phyloP scores from a whole-genome alignment of 2,329 filamentous ascomycete genomes.

The Colletotrichum filicis region DNA sequence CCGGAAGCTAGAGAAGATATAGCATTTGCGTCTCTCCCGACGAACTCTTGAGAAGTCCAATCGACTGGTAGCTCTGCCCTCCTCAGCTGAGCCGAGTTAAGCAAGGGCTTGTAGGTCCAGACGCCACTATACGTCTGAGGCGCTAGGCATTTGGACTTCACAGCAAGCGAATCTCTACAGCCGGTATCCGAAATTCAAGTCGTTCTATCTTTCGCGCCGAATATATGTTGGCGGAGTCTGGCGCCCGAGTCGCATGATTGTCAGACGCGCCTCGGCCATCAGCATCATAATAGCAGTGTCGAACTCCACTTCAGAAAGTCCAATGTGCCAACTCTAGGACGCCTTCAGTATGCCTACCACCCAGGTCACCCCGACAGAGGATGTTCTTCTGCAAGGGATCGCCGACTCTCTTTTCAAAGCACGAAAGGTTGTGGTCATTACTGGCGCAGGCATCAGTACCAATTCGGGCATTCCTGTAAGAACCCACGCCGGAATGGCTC shows the following conservation, averaged over 20 bases:
- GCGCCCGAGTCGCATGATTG: neutral
- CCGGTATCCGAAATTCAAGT: neutral
- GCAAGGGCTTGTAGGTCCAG: neutral
- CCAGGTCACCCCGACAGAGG: slow-evolving; percentile 63
- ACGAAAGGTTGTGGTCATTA: slow-evolving; percentile 77
- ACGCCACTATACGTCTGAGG: neutral
- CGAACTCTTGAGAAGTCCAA: neutral
- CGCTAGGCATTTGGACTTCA: neutral
- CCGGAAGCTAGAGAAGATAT: neutral
- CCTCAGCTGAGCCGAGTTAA: neutral
- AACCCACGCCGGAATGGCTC: slow-evolving; percentile 1
- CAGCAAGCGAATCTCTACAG: neutral
- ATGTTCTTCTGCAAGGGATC: slow-evolving; percentile 69
- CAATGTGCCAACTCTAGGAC: slow-evolving; percentile 31
- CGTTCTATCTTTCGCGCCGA: neutral
- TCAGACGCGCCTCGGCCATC: slow-evolving; percentile 8
- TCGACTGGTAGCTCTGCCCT: neutral
- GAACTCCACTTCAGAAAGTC: slow-evolving; percentile 7
- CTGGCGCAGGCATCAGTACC: slow-evolving; percentile 79
- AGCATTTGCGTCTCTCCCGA: neutral
- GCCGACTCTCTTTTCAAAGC: slow-evolving; percentile 73
- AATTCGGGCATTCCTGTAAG: slow-evolving; percentile 80
- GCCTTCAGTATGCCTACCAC: slow-evolving; percentile 64
- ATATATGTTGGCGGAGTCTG: neutral
- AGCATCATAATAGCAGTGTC: neutral